Evolutionary conservation across 345 rosid genomes (phyloP).

Genomic region (Chamaenerion angustifolium): DNA sequence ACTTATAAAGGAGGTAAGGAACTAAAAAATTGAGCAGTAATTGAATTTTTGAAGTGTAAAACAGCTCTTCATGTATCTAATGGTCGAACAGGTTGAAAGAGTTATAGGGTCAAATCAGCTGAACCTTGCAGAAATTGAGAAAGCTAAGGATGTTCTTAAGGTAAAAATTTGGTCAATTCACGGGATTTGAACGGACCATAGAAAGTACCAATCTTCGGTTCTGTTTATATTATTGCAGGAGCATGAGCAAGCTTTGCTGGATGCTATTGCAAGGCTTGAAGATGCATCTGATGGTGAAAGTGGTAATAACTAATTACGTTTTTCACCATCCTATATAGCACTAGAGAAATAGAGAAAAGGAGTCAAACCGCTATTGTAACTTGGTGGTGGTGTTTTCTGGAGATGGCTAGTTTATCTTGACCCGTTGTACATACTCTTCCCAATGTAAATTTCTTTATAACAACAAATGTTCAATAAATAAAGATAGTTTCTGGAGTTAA

Average conservation of each 20-base stretch:
- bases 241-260: conserved; percentile 77
- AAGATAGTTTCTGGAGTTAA: neutral
- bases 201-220: neutral
- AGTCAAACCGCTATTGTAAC: conserved; percentile 1
- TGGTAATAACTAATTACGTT: conserved; percentile 59
- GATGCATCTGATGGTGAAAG: conserved; percentile 93
- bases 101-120: conserved; percentile 64
- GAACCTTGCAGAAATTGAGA: conserved; percentile 67
- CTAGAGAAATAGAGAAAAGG: neutral
- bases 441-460: conserved; percentile 1
- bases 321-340: conserved; percentile 17
- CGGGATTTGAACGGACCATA: too few relatives aligned
- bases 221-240: conserved; percentile 33
- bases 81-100: conserved; percentile 61
- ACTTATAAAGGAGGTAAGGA: conserved; percentile 68
- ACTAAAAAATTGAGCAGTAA: neutral
- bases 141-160: conserved; percentile 76
- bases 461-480: neutral
- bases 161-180: conserved; percentile 14
- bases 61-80: too few relatives aligned
- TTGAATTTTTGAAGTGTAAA: neutral
- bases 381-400: neutral
- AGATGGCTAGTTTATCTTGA: too few relatives aligned
- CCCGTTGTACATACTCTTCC: neutral
- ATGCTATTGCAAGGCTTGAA: conserved; percentile 87